Evolutionary conservation across 208 protist genomes (phyloP).

Genomic region (Acanthamoeba sp.): DNA sequence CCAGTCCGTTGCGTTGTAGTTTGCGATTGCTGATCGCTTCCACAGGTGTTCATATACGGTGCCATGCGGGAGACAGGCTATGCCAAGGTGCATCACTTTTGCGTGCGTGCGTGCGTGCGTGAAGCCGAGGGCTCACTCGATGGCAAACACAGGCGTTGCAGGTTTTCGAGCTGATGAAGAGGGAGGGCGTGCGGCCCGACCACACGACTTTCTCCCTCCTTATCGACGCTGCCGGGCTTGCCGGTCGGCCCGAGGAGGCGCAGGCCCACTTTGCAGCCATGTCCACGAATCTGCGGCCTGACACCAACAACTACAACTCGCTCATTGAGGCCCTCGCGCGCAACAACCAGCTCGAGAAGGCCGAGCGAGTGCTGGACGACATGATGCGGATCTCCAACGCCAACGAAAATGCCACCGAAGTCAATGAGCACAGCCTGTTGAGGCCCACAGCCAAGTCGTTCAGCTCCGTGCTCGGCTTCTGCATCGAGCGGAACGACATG

Average conservation of each 20-base stretch:
- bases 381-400: not conserved
- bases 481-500: not conserved
- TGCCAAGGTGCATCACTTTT: not conserved
- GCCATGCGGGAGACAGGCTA: not conserved
- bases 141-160: not conserved
- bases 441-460: constrained; percentile 22
- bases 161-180: constrained; percentile 12
- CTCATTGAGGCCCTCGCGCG: constrained; percentile 44
- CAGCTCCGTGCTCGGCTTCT: constrained; percentile 33
- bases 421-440: not conserved
- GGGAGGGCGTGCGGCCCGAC: not conserved
- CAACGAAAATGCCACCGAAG: not conserved
- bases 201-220: not conserved
- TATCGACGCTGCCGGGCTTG: not conserved
- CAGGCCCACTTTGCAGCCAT: not conserved
- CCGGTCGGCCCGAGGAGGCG: not conserved
- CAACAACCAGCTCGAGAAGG: constrained; percentile 23
- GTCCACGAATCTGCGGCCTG: not conserved
- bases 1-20: not conserved
- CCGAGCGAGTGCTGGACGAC: not conserved
- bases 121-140: not conserved
- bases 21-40: not conserved
- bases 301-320: constrained; percentile 54
- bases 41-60: not conserved
- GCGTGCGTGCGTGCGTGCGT: too few relatives aligned